These are phyloP conservation scores for Elongisporangium undulatum DNA, from an alignment of 352 stramenopile species.

Conservation along the genomic window DNA sequence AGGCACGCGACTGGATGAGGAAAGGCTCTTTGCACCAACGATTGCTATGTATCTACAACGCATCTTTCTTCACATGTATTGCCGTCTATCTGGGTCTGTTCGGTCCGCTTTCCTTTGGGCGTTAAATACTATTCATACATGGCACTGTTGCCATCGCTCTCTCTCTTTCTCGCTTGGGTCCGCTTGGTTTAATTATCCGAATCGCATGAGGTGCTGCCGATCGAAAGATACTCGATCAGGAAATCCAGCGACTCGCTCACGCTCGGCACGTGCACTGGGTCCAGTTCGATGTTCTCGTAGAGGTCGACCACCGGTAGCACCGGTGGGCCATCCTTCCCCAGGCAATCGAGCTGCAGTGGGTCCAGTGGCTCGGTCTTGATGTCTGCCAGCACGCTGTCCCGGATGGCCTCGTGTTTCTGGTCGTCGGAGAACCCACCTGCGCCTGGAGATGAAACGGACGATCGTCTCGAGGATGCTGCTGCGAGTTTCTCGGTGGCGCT, in stretches of 20 bases:
- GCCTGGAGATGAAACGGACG: not conserved
- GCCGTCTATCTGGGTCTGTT: not conserved
- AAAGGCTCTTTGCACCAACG: not conserved
- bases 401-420: not conserved
- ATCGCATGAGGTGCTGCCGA: not conserved
- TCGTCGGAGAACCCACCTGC: not conserved
- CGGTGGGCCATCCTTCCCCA: slow-evolving; percentile 33
- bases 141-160: not conserved
- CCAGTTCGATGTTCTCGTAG: slow-evolving; percentile 37
- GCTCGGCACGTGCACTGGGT: slow-evolving; percentile 41
- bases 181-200: not conserved
- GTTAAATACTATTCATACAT: not conserved
- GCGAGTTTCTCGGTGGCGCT: slow-evolving; percentile 40
- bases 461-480: slow-evolving; percentile 9
- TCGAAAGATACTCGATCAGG: slow-evolving; percentile 57
- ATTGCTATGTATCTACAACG: not conserved
- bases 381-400: not conserved
- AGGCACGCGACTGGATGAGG: not conserved
- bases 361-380: slow-evolving; percentile 20
- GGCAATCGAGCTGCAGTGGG: slow-evolving; percentile 12
- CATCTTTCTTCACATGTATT: not conserved
- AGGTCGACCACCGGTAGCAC: slow-evolving; percentile 41
- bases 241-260: slow-evolving; percentile 66
- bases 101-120: not conserved
- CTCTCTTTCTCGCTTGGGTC: not conserved